phyloP scores from a whole-genome alignment of 2,329 filamentous ascomycete genomes.

The Emmonsiellopsis sp. region DNA sequence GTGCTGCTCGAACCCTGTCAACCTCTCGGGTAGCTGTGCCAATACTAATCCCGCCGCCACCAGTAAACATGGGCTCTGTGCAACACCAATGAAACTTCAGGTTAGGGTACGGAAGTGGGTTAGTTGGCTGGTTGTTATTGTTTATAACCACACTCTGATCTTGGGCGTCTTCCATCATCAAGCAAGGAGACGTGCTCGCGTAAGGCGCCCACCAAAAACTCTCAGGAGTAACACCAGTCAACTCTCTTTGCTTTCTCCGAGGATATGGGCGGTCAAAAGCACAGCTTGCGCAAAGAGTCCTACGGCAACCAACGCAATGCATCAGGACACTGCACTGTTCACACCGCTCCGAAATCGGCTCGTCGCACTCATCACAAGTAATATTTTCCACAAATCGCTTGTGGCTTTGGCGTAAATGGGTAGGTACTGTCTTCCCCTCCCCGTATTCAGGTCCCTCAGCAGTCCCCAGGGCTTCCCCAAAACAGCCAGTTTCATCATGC shows the following conservation, averaged over 20 bases:
- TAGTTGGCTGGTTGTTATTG: constrained; percentile 22
- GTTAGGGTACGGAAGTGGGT: constrained; percentile 33
- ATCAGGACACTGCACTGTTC: constrained; percentile 53
- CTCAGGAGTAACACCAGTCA: constrained; percentile 15
- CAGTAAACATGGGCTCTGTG: constrained; percentile 50
- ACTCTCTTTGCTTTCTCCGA: constrained; percentile 24
- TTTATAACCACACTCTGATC: constrained; percentile 14
- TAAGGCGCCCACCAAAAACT: constrained; percentile 52
- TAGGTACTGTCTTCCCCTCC: constrained; percentile 45
- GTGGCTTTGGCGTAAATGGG: constrained; percentile 46
- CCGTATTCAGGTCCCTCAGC: constrained; percentile 33
- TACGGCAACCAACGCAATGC: constrained; percentile 52
- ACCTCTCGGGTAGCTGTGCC: constrained; percentile 44
- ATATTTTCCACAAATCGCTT: constrained; percentile 43
- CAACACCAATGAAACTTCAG: constrained; percentile 53
- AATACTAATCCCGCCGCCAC: constrained; percentile 50
- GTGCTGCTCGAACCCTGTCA: constrained; percentile 47
- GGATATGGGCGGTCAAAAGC: constrained; percentile 46
- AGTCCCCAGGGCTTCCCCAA: constrained; percentile 47
- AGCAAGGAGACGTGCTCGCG: constrained; percentile 45
- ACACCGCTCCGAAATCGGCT: constrained; percentile 45
- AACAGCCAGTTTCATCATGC: constrained; percentile 43
- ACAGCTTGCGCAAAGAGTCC: constrained; percentile 51
- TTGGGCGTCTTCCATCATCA: constrained; percentile 45
- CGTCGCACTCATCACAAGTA: constrained; percentile 45